phyloP scores from a whole-genome alignment of 1,284 basidiomycete genomes.

The Pholiota adiposa region DNA sequence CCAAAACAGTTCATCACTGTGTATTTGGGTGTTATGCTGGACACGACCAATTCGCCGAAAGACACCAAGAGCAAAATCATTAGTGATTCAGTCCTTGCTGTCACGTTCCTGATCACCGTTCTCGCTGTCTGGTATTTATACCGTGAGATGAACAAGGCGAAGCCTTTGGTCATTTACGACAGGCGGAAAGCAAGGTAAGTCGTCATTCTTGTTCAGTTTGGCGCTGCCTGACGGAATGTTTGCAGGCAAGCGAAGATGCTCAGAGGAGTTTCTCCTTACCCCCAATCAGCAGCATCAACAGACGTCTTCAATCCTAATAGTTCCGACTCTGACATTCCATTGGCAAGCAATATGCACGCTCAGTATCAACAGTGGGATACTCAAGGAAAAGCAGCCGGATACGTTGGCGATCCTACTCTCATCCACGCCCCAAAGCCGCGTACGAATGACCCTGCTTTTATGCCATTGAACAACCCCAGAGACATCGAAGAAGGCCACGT shows the following conservation, averaged over 20 bases:
- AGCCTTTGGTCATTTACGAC: conserved; percentile 75
- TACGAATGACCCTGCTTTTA: conserved; percentile 1
- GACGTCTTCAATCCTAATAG: conserved; percentile 24
- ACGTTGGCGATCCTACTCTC: conserved; percentile 25
- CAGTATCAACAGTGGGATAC: conserved; percentile 32
- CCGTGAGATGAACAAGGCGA: conserved; percentile 74
- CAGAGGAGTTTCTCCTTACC: conserved; percentile 33
- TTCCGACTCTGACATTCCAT: conserved; percentile 43
- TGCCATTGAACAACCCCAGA: conserved; percentile 14
- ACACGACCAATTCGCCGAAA: conserved; percentile 41
- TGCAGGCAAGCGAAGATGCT: conserved; percentile 52
- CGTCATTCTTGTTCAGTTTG: conserved; percentile 6
- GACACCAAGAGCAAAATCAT: conserved; percentile 59
- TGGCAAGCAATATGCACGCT: conserved; percentile 34
- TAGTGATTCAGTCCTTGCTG: conserved; percentile 62
- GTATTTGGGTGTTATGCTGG: conserved; percentile 73
- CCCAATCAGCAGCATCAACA: conserved; percentile 30
- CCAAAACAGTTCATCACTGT: conserved; percentile 82
- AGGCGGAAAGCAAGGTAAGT: conserved; percentile 69
- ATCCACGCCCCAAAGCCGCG: conserved; percentile 20
- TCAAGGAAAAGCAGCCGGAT: conserved; percentile 26
- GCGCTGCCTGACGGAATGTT: conserved; percentile 1
- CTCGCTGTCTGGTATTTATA: conserved; percentile 86
- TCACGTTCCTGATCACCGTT: conserved; percentile 76
- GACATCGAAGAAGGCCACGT: conserved; percentile 21